phyloP scores from a whole-genome alignment of 116 monocot genomes.

The Iris pallida region DNA sequence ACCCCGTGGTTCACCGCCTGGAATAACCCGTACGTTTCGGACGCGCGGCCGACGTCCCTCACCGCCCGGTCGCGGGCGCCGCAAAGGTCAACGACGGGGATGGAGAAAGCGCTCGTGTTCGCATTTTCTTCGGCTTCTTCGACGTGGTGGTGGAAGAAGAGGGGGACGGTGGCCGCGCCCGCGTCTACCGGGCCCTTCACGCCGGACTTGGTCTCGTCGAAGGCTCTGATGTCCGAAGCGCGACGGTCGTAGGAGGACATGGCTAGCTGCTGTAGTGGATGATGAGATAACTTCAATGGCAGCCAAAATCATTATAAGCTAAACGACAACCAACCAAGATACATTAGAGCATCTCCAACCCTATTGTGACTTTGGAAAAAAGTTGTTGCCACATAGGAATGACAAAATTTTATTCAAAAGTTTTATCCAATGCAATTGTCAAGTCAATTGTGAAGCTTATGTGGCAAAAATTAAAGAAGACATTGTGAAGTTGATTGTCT shows the following conservation, averaged over 20 bases:
- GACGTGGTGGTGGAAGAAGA: constrained; percentile 29
- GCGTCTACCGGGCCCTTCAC: constrained; percentile 46
- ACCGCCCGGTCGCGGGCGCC: not conserved
- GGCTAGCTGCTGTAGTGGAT: no score
- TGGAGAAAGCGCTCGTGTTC: not conserved
- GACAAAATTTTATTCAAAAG: no score
- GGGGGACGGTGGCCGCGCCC: constrained; percentile 43
- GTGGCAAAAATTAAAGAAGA: no score
- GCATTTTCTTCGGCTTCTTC: not conserved
- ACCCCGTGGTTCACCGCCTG: constrained; percentile 45
- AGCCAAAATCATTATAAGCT: no score
- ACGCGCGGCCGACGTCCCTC: constrained; percentile 13
- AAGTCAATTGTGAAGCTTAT: no score
- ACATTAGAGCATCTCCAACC: no score
- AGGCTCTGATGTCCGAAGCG: constrained; percentile 27
- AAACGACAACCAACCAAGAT: no score
- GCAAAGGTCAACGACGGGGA: constrained; percentile 39
- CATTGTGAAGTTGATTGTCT: no score
- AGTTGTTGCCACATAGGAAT: no score
- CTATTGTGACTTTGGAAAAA: no score
- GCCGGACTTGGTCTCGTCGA: constrained; percentile 41
- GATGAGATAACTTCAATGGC: no score
- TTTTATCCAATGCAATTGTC: no score
- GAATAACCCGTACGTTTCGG: constrained; percentile 32
- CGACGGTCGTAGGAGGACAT: constrained; percentile 29